Evolutionary conservation across 129 eudicot species (phyloP).

Genomic region (Flaveria linearis): DNA sequence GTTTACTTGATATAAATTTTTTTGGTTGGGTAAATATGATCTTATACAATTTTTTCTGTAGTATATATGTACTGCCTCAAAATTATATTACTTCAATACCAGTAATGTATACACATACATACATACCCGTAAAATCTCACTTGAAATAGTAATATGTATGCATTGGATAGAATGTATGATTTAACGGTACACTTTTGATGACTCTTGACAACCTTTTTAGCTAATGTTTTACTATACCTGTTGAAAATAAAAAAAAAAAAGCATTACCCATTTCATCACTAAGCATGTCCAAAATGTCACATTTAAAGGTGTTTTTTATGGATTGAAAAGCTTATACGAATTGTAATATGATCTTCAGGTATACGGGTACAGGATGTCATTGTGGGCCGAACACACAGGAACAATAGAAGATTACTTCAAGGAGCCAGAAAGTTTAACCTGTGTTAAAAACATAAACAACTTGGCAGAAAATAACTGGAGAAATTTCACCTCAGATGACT

Average conservation of each 20-base stretch:
- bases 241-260: background rate
- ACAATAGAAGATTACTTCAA: constrained; percentile 48
- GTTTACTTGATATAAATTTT: too few relatives aligned
- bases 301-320: background rate
- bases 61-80: too few relatives aligned
- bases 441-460: constrained; percentile 54
- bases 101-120: too few relatives aligned
- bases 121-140: too few relatives aligned
- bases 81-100: too few relatives aligned
- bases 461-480: constrained; percentile 76
- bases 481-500: constrained; percentile 50
- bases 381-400: constrained; percentile 93
- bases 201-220: background rate
- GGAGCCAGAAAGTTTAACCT: constrained; percentile 55
- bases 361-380: constrained; percentile 88
- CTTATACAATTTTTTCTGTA: too few relatives aligned
- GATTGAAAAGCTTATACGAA: background rate
- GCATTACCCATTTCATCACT: background rate
- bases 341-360: constrained; percentile 40
- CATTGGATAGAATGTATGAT: too few relatives aligned
- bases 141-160: too few relatives aligned
- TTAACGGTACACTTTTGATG: background rate
- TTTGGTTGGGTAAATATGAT: too few relatives aligned
- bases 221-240: background rate
- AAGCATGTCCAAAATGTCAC: background rate